Evolutionary conservation across 495 filamentous ascomycete species (phyloP), one percentile per base, ranked within the genome.

Genomic region (Eremomyces bilateralis): DNA sequence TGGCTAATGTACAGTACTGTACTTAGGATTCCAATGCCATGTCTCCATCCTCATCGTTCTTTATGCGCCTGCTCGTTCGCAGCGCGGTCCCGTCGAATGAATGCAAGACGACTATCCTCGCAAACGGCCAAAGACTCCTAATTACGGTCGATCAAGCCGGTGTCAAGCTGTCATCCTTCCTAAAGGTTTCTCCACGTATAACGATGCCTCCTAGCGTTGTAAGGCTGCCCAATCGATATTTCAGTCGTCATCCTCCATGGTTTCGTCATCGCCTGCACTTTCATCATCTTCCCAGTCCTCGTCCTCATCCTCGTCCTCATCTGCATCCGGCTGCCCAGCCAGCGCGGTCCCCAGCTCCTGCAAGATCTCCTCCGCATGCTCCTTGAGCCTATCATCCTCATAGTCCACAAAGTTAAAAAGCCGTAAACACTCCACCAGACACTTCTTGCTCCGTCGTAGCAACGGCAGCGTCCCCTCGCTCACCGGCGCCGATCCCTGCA

Each of bases 341-440:
- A 80, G 51, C 36, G 63, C 63, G 16, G 53, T 50, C 31, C 60
- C 63, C 34, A 81, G 62, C 3, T 50, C 55, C 19, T 49, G 45
- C 16, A 76, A 46, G 19, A 81, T 50, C 48, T 80, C 74, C 29
- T 53, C 48, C 1, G 72, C 65, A 49, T 81, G 76, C 21, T 72
- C 71, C 24, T 63, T 59, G 12, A 81, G 60, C 38, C 69, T 52
- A 17, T 77, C 71, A 45, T 81, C 76, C 43, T 81, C 76, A 46
- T 79, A 80, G 15, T 75, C 70, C 31, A 75, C 65, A 39, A 58
- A 45, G 15, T 59, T 43, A 43, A 67, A 79, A 5, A 76, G 57
- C 41, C 64, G 61, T 13, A 75, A 53, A 40, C 66, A 68, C 33
- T 64, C 65, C 12, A 60, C 57, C 10, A 78, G 57, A 69, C 69